These are phyloP conservation scores for Suillus decipiens DNA, from an alignment of 768 basidiomycete species.

Conservation along the genomic window DNA sequence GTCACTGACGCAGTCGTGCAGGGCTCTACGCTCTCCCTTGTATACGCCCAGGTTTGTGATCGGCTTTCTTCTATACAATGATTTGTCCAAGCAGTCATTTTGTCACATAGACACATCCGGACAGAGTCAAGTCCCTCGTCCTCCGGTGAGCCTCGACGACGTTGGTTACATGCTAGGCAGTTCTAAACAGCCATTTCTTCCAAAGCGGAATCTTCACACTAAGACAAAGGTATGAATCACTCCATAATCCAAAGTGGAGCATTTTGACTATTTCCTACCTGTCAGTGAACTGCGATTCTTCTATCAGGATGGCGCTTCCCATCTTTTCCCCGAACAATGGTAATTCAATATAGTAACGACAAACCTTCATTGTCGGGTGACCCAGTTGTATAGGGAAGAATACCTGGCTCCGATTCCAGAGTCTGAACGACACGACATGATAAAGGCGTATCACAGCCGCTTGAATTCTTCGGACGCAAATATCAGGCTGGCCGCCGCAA, in stretches of 20 bases:
- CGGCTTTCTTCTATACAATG: neutral
- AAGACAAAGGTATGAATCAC: constrained; percentile 58
- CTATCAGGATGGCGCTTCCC: constrained; percentile 84
- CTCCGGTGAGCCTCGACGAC: constrained; percentile 52
- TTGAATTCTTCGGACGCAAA: constrained; percentile 73
- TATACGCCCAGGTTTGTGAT: constrained; percentile 73
- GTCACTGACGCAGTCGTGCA: constrained; percentile 20
- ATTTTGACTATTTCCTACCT: neutral
- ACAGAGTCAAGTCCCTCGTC: constrained; percentile 75
- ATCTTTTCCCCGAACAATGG: constrained; percentile 90
- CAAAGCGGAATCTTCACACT: constrained; percentile 86
- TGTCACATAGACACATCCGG: constrained; percentile 65
- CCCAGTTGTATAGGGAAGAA: constrained; percentile 61
- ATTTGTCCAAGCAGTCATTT: neutral
- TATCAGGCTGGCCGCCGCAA: constrained; percentile 67
- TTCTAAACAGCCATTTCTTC: constrained; percentile 9
- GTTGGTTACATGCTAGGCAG: neutral
- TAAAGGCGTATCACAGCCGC: constrained; percentile 81
- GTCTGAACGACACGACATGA: constrained; percentile 73
- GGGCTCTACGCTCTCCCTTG: constrained; percentile 87
- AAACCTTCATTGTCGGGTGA: constrained; percentile 7
- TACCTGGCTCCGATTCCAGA: constrained; percentile 82
- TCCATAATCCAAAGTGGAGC: neutral
- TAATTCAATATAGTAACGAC: constrained; percentile 30
- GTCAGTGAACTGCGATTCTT: constrained; percentile 83